phyloP scores from a whole-genome alignment of 108 stramenopile genomes.

The Pelagomonas calceolata region DNA sequence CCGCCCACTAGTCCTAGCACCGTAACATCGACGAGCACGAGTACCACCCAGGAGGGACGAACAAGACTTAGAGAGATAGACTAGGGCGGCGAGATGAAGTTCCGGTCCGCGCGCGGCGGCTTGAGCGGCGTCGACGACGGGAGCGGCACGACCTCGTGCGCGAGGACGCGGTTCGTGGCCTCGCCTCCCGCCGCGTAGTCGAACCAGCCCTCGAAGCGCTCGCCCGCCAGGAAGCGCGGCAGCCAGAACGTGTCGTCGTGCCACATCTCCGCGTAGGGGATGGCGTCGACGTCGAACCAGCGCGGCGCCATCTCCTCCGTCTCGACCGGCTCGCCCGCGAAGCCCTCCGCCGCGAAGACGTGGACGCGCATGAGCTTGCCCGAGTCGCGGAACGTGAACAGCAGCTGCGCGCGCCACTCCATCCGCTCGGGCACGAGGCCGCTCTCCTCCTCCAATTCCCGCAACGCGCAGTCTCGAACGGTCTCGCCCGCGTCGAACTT shows the following conservation, averaged over 20 bases:
- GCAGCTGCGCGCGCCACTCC: conserved; percentile 9
- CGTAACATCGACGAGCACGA: no score
- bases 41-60: no score
- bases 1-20: no score
- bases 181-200: background rate
- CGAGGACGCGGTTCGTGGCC: background rate
- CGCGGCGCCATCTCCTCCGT: conserved; percentile 28
- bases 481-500: conserved; percentile 25
- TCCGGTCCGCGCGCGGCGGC: no score
- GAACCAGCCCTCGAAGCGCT: background rate
- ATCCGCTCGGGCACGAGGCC: conserved; percentile 2
- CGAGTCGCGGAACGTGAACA: conserved; percentile 15
- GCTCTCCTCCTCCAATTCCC: conserved; percentile 27
- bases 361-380: conserved; percentile 20
- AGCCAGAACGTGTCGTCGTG: conserved; percentile 26
- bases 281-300: conserved; percentile 15
- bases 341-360: conserved; percentile 14
- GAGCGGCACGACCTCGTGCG: background rate
- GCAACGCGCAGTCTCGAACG: conserved; percentile 8
- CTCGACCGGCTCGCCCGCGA: conserved; percentile 13
- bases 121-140: background rate
- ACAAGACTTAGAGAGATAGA: no score
- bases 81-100: no score
- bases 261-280: conserved; percentile 29
- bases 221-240: background rate